Evolutionary conservation across 2,329 filamentous ascomycete genomes (phyloP), one percentile per base, ranked within the genome.

Genomic region (Septoria petroselini): DNA sequence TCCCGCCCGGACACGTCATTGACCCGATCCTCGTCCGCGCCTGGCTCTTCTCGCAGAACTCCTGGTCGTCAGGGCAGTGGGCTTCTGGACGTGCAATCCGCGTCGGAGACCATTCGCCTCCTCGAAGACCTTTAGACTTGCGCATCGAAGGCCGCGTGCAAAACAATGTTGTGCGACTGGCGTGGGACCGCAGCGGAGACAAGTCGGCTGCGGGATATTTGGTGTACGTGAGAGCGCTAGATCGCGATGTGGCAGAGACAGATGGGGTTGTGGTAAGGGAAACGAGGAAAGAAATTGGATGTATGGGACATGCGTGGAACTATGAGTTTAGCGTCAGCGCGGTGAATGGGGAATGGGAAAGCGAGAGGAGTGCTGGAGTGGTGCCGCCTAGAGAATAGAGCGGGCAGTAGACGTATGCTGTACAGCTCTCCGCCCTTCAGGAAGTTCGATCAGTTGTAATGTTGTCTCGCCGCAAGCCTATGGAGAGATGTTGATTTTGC

Each of bases 271-370:
- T 48, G 2, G 27, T 48, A 12, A 31, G 18, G 8, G 44, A 48
- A 5, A 25, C 25, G 5, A 38, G 7, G 15, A 41, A 51, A 17
- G 39, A 34, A n/a, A 42, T 30, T 34, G 34, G 29, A 30, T 42
- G 25, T 30, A 40, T 51, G 9, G 37, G 48, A 19, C 27, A 35
- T 18, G 37, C 33, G 19, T 52, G 50, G 50, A 30, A 48, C 11
- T 48, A 43, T 30, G 50, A 52, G 27, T 48, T 52, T 18, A 37
- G 29, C 14, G 44, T 52, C 7, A 46, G 41, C 25, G 48, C 48
- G 3, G 27, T 51, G 8, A 51, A 51, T 46, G 48, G 49, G 5
- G 33, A 43, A 14, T 35, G 25, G 33, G 49, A 52, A 29, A 47
- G 42, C 27, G 37, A 52, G 12, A 48, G 49, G 23, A 42, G 29